phyloP scores from a whole-genome alignment of 345 rosid species.

The Corymbia maculata region DNA sequence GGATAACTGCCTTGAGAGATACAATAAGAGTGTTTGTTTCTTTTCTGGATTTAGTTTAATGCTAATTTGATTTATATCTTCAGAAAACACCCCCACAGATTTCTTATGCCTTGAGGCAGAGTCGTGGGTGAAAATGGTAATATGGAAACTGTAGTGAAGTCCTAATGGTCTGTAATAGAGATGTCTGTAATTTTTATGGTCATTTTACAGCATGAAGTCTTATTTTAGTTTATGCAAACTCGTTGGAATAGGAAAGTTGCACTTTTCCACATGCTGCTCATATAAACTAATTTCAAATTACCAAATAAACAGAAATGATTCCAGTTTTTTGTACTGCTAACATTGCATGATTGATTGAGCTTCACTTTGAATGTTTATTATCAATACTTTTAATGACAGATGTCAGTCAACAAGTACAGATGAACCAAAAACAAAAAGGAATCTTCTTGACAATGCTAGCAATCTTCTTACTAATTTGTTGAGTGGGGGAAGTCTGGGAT shows the following conservation, averaged over 20 bases:
- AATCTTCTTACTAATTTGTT: conserved; percentile 73
- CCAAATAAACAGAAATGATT: background rate
- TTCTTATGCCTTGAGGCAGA: background rate
- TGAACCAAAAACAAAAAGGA: conserved; percentile 45
- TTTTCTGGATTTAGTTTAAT: background rate
- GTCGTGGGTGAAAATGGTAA: background rate
- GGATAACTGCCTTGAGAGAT: background rate
- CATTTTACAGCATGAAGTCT: background rate
- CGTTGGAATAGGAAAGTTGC: background rate
- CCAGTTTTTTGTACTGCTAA: background rate
- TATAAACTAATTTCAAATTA: background rate
- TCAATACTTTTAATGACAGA: conserved; percentile 14
- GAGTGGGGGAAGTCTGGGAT: conserved; percentile 70
- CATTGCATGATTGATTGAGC: background rate
- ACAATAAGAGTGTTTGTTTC: background rate
- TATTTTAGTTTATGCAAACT: background rate
- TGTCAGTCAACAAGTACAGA: conserved; percentile 57
- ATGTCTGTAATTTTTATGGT: background rate
- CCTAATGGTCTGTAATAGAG: background rate
- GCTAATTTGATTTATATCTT: background rate
- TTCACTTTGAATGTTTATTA: background rate
- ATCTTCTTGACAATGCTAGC: conserved; percentile 73
- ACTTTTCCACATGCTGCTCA: background rate
- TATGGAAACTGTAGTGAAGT: background rate
- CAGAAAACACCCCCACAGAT: background rate